A percentile compares a stretch with the other conserved stretches of the same genome.
phyloP scores from a whole-genome alignment of 345 rosid species.

The Chamaenerion angustifolium region DNA sequence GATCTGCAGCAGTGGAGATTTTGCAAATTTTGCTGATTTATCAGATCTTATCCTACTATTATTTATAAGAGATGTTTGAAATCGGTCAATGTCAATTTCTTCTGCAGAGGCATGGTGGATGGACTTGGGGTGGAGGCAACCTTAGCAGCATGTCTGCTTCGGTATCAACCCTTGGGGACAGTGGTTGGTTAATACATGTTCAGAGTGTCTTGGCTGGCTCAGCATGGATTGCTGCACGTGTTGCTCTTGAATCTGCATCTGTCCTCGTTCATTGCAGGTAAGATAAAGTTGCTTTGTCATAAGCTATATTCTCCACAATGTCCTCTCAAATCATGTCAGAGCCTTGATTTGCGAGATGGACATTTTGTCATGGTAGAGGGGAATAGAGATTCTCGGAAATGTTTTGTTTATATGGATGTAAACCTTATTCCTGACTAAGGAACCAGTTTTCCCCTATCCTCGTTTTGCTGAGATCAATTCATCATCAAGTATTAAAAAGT shows the following conservation, averaged over 20 bases:
- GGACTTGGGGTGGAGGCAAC: slow-evolving; percentile 98
- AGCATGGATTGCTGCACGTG: slow-evolving; percentile 95
- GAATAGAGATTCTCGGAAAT: too few species aligned
- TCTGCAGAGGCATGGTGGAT: slow-evolving; percentile 89
- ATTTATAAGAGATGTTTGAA: slow-evolving; percentile 3
- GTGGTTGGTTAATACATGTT: slow-evolving; percentile 96
- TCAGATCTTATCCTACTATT: not conserved
- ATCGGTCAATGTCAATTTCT: slow-evolving; percentile 14
- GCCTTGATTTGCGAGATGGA: too few species aligned
- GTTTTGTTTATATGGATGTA: too few species aligned
- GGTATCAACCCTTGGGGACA: slow-evolving; percentile 90
- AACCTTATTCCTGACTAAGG: too few species aligned
- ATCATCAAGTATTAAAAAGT: too few species aligned
- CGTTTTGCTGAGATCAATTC: too few species aligned
- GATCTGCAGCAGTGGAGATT: too few species aligned
- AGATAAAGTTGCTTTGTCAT: slow-evolving; percentile 4
- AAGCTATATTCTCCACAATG: not conserved
- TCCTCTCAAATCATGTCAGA: not conserved
- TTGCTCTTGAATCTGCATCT: slow-evolving; percentile 83
- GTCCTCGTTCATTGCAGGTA: slow-evolving; percentile 98
- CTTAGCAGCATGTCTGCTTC: slow-evolving; percentile 99
- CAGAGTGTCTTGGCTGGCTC: slow-evolving; percentile 96
- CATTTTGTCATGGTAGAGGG: too few species aligned
- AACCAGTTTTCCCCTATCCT: too few species aligned
- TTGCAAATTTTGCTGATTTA: too few species aligned